Percentiles rank a stretch among this genome's conserved stretches.
phyloP scores from a whole-genome alignment of 768 basidiomycete genomes.

The Gymnopilus junonius region DNA sequence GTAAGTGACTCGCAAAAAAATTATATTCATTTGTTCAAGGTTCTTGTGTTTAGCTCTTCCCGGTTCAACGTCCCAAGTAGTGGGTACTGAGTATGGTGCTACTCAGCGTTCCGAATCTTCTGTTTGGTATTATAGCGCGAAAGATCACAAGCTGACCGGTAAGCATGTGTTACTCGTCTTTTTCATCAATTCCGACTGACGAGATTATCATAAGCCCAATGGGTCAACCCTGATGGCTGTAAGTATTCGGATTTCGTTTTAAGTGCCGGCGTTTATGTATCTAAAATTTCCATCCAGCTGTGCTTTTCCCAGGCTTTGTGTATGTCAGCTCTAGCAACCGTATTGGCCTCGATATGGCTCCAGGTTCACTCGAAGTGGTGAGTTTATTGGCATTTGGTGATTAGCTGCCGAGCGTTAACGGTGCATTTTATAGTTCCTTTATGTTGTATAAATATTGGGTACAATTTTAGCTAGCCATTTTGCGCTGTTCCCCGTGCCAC shows the following conservation, averaged over 20 bases:
- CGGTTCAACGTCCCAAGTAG: background rate
- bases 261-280: background rate
- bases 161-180: no score
- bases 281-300: background rate
- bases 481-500: no score
- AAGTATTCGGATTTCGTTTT: no score
- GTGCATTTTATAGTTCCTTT: background rate
- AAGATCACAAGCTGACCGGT: background rate
- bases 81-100: background rate
- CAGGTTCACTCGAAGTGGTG: background rate
- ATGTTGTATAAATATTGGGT: background rate
- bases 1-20: background rate
- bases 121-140: conserved; percentile 4
- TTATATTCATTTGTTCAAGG: no score
- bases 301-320: background rate
- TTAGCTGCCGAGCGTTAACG: background rate
- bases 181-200: no score
- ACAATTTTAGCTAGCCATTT: background rate
- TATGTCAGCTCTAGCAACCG: background rate
- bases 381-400: background rate
- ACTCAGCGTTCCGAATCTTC: conserved; percentile 5
- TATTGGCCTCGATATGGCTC: background rate
- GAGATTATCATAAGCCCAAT: no score
- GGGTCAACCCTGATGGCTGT: no score
- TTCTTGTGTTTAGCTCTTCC: conserved; percentile 9